Evolutionary conservation across 2,329 filamentous ascomycete genomes (phyloP), one percentile per base, ranked within the genome.

Genomic region (Aspergillus melleus): DNA sequence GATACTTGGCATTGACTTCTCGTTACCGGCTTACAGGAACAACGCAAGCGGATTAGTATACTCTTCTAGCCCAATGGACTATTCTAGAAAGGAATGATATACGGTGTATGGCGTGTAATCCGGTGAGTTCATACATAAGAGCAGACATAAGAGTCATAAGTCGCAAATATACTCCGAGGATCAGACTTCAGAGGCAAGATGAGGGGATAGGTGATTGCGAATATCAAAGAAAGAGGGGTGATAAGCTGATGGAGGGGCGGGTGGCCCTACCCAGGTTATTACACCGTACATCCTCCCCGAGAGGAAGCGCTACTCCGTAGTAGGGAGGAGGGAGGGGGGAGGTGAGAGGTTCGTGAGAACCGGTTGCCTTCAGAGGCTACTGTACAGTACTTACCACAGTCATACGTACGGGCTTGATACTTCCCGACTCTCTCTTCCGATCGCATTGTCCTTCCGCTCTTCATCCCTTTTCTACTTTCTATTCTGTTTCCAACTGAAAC

Each of bases 1-100:
- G 58, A 59, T 63, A 61, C 60, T 61, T 66, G 57, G 53, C 57
- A 54, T 52, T 51, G 56, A 64, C 60, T 60, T 67, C 24, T 59
- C 59, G 60, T 61, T 63, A 57, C 58, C 61, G 52, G 62, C 54
- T 51, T 29, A 59, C 32, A 56, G 29, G 14, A 22, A 47, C 54
- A 56, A 62, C 61, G 63, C 57, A 63, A 59, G 59, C 61, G 53
- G 58, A 60, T 12, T 49, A 22, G 32, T 32, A 14, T 9, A 16
- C 26, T n/a, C 29, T 44, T 44, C 11, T 29, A 39, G 46, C 20
- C 30, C 36, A 52, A 24, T 20, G 30, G 19, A 44, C 22, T 52
- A n/a, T 39, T 46, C 55, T 49, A 46, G 24, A 51, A 30, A 11
- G 8, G 42, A 46, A 46, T 19, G 39, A 52, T 36, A 52, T 11